Base-by-base conservation (phyloP, 2,329 filamentous ascomycete species). In the Leptographium flavum region DNA sequence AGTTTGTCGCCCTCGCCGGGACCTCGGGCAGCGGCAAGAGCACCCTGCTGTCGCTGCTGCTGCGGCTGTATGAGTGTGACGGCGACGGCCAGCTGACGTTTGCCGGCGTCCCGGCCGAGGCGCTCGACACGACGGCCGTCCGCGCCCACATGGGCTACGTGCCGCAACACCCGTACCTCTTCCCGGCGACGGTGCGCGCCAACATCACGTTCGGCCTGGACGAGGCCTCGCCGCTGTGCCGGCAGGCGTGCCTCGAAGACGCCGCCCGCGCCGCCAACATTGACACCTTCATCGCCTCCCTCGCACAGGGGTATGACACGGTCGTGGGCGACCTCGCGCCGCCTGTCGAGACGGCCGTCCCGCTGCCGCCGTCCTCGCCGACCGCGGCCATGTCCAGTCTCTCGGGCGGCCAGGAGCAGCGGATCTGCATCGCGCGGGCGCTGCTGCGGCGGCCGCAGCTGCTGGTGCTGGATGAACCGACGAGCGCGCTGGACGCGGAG, bases 21-120 rank as follows among this genome's bases (percentile, higher is more conserved):
- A 65, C 74, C 1, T 94, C 87, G 0, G 90, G 92, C 0, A 85
- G 82, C n/a, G 90, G 92, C 1, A 96, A 98, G 63, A 88, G 83
- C 14, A 95, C 90, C 0, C 70, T 95, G 31, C 72, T 82, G 1
- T 75, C 82, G 0, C 64, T 96, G 0, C 67, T 96, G 0, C 64
- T 93, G 4, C 76, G 81, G 1, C 68, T 95, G 0, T 87, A 92
- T 52, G 52, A 60, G 2, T 45, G 43, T 38, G 45, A 47, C 9
- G 19, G 42, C 11, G 19, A 11, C 27, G 13, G 5, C 32, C 60
- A 71, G 0, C 60, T 87, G 3, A 74, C 69, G 2, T 78, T 87
- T 52, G 73, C 69, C 1, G 71, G 69, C 0, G 58, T 71, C 2
- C 68, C 82, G 3, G 71, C 81, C 37, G 58, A 65, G 3, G 60